A percentile compares a stretch with the other conserved stretches of the same genome.
phyloP scores from a whole-genome alignment of 768 basidiomycete species.

The Lactarius vividus region DNA sequence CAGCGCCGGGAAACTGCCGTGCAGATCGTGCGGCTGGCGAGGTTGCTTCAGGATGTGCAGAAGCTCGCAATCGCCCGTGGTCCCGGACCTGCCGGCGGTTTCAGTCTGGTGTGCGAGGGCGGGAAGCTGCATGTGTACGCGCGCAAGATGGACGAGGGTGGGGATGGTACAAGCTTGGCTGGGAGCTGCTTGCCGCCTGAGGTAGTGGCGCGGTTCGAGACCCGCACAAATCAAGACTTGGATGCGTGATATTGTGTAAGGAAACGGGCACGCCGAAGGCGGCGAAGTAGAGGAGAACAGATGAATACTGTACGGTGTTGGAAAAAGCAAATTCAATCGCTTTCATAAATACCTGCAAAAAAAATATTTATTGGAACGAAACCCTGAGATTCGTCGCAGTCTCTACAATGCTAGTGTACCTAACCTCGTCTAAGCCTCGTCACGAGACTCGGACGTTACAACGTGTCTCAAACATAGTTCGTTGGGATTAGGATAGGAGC shows the following conservation, averaged over 20 bases:
- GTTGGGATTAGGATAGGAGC: background rate
- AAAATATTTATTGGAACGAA: too few species aligned
- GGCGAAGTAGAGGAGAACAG: background rate
- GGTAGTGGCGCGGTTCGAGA: constrained; percentile 7
- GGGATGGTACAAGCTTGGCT: background rate
- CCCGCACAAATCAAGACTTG: background rate
- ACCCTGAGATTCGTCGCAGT: too few species aligned
- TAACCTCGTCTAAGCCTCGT: too few species aligned
- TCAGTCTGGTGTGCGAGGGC: constrained; percentile 16
- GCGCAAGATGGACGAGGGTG: background rate
- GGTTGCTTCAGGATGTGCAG: constrained; percentile 17
- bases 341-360: too few species aligned
- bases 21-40: constrained; percentile 16
- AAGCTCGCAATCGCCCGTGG: constrained; percentile 18
- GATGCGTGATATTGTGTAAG: background rate
- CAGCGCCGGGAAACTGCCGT: background rate
- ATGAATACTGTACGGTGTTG: background rate
- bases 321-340: background rate
- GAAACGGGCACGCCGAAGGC: background rate
- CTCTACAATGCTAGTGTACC: too few species aligned
- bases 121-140: constrained; percentile 13
- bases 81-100: constrained; percentile 4
- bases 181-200: constrained; percentile 15
- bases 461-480: background rate
- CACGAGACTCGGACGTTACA: background rate